A percentile compares a stretch with the other conserved stretches of the same genome.
Conservation (phyloP, 495 filamentous ascomycete species). For the Elaphomyces granulatus region DNA sequence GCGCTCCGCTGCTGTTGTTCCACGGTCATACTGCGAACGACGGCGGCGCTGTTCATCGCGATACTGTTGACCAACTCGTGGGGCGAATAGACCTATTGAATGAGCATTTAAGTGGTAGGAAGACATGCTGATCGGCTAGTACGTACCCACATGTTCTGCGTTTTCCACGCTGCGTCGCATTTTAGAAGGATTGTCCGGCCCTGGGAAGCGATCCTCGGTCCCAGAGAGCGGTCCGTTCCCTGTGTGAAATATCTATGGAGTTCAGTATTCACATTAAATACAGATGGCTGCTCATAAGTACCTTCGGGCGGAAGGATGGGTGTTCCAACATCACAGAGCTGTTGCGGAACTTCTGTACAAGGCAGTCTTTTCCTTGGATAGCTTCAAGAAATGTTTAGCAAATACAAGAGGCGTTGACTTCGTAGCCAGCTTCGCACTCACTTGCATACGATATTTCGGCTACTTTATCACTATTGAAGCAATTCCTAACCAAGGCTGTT, state of each 20-base stretch:
- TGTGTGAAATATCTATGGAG: slow-evolving; percentile 34
- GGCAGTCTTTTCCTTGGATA: slow-evolving; percentile 79
- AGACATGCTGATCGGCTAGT: slow-evolving; percentile 1
- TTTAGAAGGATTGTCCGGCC: slow-evolving; percentile 69
- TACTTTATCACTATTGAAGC: slow-evolving; percentile 69
- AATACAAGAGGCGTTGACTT: neutral
- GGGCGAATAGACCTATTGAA: slow-evolving; percentile 51
- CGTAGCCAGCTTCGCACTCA: slow-evolving; percentile 29
- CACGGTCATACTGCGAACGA: slow-evolving; percentile 68
- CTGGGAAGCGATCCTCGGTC: slow-evolving; percentile 56
- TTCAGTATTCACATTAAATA: slow-evolving; percentile 3
- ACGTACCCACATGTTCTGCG: slow-evolving; percentile 69
- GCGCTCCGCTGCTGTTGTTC: slow-evolving; percentile 27
- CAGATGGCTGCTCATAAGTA: slow-evolving; percentile 12
- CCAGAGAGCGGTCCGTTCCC: slow-evolving; percentile 32
- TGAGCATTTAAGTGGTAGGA: slow-evolving; percentile 1
- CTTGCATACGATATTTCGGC: slow-evolving; percentile 90
- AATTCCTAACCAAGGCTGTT: slow-evolving; percentile 43
- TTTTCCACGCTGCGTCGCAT: slow-evolving; percentile 75
- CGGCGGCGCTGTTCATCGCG: slow-evolving; percentile 67
- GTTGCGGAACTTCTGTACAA: slow-evolving; percentile 91
- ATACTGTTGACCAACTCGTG: slow-evolving; percentile 54
- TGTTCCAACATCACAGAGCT: slow-evolving; percentile 86
- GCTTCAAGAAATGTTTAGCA: slow-evolving; percentile 33
- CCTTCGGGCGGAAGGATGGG: slow-evolving; percentile 70